These are phyloP conservation scores for Pseudofabraea citricarpa DNA, from an alignment of 2,329 filamentous ascomycete genomes.

Conservation along the genomic window DNA sequence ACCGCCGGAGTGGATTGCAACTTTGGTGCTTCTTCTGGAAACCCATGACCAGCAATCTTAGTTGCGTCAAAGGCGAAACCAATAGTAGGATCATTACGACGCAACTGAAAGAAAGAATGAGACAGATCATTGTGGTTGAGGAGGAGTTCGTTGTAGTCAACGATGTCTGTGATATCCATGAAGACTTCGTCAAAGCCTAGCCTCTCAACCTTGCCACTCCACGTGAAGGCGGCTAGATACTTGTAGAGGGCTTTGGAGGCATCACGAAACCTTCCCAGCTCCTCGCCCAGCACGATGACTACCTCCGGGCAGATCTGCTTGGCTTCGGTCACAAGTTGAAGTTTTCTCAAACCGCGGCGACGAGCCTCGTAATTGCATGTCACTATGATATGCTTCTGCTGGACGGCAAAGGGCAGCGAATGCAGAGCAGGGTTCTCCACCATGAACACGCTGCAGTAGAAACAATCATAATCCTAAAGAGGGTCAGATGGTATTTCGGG, in stretches of 20 bases:
- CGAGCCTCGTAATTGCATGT: constrained; percentile 94
- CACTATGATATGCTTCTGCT: constrained; percentile 85
- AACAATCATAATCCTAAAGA: constrained; percentile 85
- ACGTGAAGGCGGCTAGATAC: constrained; percentile 68
- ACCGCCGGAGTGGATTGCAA: constrained; percentile 6
- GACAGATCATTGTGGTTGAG: constrained; percentile 61
- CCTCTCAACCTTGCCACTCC: constrained; percentile 73
- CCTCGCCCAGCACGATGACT: constrained; percentile 81
- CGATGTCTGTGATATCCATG: constrained; percentile 71
- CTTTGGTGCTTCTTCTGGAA: constrained; percentile 8
- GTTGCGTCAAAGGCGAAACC: constrained; percentile 79
- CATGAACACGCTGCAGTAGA: constrained; percentile 87
- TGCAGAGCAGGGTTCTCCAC: constrained; percentile 71
- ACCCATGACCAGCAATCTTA: constrained; percentile 52
- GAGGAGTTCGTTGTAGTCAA: constrained; percentile 73
- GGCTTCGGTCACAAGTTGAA: constrained; percentile 81
- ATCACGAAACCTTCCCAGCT: constrained; percentile 79
- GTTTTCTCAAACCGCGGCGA: constrained; percentile 66
- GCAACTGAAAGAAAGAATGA: constrained; percentile 76
- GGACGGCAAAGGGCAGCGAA: constrained; percentile 57
- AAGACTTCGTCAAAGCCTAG: constrained; percentile 87
- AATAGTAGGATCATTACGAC: constrained; percentile 65
- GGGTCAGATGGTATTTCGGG: too few species aligned
- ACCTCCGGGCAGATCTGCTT: constrained; percentile 76
- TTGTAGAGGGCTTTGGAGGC: constrained; percentile 75